Base-by-base conservation (phyloP, 495 filamentous ascomycete species). In the Talaromyces ruber region DNA sequence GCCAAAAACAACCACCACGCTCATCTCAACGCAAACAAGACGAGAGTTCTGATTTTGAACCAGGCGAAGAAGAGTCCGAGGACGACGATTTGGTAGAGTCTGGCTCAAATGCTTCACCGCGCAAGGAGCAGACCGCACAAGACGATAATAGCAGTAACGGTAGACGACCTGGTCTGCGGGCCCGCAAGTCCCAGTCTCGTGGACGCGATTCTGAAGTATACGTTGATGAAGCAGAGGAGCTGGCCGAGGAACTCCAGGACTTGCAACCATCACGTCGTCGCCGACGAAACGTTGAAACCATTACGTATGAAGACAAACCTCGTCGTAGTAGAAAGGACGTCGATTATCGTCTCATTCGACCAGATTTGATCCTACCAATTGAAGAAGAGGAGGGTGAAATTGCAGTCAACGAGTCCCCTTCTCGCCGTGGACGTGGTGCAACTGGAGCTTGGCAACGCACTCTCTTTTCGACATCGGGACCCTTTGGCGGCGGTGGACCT, bases 31-130 rank as follows among this genome's bases (percentile, higher is more conserved):
- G 82, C 57, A 82, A 80, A 26, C 71, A 79, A 45, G 86, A 92
- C 62, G 88, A 88, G 16, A 91, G 88, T 66, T 94, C 90, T 70
- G 92, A 97, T 64, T 96, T 96, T 67, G 91, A 96, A 66, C 91
- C 91, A 7, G 82, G 82, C 7, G 84, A 86, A 56, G 87, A 86
- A 32, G 76, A 76, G 25, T 75, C 73, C 1, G 77, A 83, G 60
- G 84, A 87, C 58, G 92, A 87, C 43, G 79, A 78, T 55, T 56
- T 81, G 11, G 84, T 82, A 1, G 79, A 78, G 24, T 81, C 81
- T 12, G 83, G 75, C 30, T 72, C 75, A 2, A 69, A 75, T 22
- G 70, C 60, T 28, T 76, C 78, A n/a, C 75, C 78, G 11, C 76
- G 69, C 30, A 80, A 83, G 64, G 78, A 70, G 28, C 74, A 72